Conservation (phyloP, 2,329 filamentous ascomycete species). For the Lecanosticta acicola region DNA sequence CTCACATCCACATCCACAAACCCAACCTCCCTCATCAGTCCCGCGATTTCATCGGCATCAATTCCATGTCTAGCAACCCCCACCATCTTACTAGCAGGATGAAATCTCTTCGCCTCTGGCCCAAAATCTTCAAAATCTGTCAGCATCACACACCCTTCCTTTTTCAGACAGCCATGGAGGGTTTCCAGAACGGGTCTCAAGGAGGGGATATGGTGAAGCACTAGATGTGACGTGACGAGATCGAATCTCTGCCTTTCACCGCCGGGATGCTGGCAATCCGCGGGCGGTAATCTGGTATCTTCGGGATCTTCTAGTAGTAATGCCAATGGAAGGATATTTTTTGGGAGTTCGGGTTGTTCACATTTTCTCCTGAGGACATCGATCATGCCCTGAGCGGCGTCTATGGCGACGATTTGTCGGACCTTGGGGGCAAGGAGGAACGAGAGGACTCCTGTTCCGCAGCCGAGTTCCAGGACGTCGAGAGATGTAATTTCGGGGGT, state of each 20-base stretch:
- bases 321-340: conserved; percentile 22
- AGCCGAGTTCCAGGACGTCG: conserved; percentile 25
- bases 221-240: conserved; percentile 24
- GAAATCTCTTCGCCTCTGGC: conserved; percentile 23
- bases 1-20: conserved; percentile 21
- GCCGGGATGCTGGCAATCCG: conserved; percentile 1
- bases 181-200: conserved; percentile 20
- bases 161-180: conserved; percentile 21
- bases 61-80: conserved; percentile 26
- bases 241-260: conserved; percentile 21
- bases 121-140: conserved; percentile 27
- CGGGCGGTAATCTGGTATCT: conserved; percentile 16
- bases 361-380: conserved; percentile 22
- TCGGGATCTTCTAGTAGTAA: conserved; percentile 24
- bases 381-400: conserved; percentile 27
- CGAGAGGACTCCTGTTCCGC: conserved; percentile 24
- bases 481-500: conserved; percentile 1
- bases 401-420: conserved; percentile 19
- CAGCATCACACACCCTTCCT: conserved; percentile 21
- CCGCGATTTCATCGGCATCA: conserved; percentile 17
- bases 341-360: conserved; percentile 11
- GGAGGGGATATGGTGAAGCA: conserved; percentile 25
- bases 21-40: conserved; percentile 16
- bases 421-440: conserved; percentile 21
- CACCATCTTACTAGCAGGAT: conserved; percentile 22